Percentiles rank a stretch among this genome's conserved stretches.
Evolutionary conservation across 192 early-diverging fungal genomes (phyloP).

Genomic region (Funneliformis geosporum): DNA sequence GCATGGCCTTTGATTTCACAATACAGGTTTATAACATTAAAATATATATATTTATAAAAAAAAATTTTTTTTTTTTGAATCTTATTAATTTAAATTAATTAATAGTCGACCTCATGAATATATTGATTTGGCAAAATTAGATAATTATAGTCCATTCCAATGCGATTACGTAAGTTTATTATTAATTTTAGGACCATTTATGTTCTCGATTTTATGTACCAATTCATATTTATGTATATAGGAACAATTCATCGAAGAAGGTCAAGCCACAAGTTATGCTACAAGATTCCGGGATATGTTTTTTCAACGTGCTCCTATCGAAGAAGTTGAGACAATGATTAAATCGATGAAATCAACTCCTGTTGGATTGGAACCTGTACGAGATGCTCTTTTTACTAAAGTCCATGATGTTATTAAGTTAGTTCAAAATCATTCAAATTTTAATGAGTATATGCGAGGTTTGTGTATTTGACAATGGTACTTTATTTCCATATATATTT

Average conservation of each 20-base stretch:
- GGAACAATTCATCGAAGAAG: constrained; percentile 60
- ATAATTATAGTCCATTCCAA: constrained; percentile 44
- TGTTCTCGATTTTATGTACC: constrained; percentile 37
- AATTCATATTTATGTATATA: constrained; percentile 45
- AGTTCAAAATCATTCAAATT: constrained; percentile 56
- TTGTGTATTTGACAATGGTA: constrained; percentile 15
- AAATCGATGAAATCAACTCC: constrained; percentile 45
- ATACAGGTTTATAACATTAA: constrained; percentile 57
- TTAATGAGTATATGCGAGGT: constrained; percentile 49
- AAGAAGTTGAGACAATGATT: constrained; percentile 62
- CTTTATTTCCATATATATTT: not conserved
- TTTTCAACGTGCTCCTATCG: constrained; percentile 71
- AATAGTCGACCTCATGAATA: constrained; percentile 46
- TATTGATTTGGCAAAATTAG: constrained; percentile 44
- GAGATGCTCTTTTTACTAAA: constrained; percentile 53
- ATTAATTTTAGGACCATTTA: not conserved
- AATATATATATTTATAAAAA: not conserved
- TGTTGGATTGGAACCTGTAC: constrained; percentile 46
- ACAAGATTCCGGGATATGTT: constrained; percentile 70
- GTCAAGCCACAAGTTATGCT: constrained; percentile 63
- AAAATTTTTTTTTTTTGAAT: not conserved
- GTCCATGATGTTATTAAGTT: constrained; percentile 54
- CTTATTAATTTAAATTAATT: not conserved
- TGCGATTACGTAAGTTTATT: constrained; percentile 43
- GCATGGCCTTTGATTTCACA: constrained; percentile 81